Evolutionary conservation across 768 basidiomycete species (phyloP), one percentile per base, ranked within the genome.

Genomic region (Fomitopsis serialis): DNA sequence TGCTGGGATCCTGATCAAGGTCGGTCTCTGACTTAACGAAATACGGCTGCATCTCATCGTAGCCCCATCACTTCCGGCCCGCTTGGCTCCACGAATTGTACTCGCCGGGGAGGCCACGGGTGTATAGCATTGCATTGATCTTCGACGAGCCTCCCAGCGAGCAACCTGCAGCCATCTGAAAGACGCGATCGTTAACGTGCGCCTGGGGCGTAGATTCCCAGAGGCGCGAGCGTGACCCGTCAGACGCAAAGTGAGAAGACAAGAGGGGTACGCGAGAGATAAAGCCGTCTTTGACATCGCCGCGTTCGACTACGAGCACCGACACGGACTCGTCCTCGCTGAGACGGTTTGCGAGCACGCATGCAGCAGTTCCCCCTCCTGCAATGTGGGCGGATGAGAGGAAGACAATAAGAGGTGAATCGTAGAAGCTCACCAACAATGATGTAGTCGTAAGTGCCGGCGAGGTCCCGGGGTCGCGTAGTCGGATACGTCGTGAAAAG

Each of bases 11-110:
- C 11, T 32, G 46, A 32, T 47, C 46, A 9, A 8, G 24, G 19
- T 47, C 46, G 9, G 9, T 17, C 11, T 47, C 46, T 9, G 69
- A 68, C 56, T 68, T 73, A 22, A 58, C 45, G 50, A 73, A 74
- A 35, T 63, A 71, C 2, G 62, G 65, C 55, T 65, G 54, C 17
- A 74, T 50, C 2, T 68, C 68, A 7, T 65, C 58, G 52, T 68
- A 75, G 10, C 62, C 57, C 71, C 72, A 75, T 0, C 70, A 69
- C 34, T 61, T 49, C n/a, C 64, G 48, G 0, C 70, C 71, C 24
- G 54, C 54, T 10, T 58, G 55, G 19, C 45, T 42, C 66, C 71
- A 72, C 15, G 54, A 48, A 45, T 71, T 64, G 52, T 65, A 72
- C 49, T 71, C 66, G 1, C 49, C 66, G 5, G 68, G 62, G 6